A percentile compares a stretch with the other conserved stretches of the same genome.
Conservation (phyloP, 78 protist species). For the Dictyostelium discoideum region dicty_2.7 NC_007091.3:468501-469000, state of each 20-base stretch:
- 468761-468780: background rate
- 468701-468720: constrained; percentile 11
- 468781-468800: background rate
- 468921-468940: background rate
- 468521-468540: constrained; percentile 1
- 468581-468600: background rate
- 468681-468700: background rate
- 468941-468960: too few relatives aligned
- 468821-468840: background rate
- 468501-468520: background rate
- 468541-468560: background rate
- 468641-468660: too few relatives aligned
- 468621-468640: too few relatives aligned
- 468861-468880: background rate
- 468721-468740: constrained; percentile 7
- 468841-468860: too few relatives aligned
- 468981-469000: too few relatives aligned
- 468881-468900: background rate
- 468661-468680: too few relatives aligned
- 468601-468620: too few relatives aligned
- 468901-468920: background rate
- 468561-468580: constrained; percentile 5
- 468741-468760: background rate
- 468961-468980: too few relatives aligned
- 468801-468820: background rate